Evolutionary conservation across 2,329 filamentous ascomycete species (phyloP).

Genomic region (Alternaria triticina): DNA sequence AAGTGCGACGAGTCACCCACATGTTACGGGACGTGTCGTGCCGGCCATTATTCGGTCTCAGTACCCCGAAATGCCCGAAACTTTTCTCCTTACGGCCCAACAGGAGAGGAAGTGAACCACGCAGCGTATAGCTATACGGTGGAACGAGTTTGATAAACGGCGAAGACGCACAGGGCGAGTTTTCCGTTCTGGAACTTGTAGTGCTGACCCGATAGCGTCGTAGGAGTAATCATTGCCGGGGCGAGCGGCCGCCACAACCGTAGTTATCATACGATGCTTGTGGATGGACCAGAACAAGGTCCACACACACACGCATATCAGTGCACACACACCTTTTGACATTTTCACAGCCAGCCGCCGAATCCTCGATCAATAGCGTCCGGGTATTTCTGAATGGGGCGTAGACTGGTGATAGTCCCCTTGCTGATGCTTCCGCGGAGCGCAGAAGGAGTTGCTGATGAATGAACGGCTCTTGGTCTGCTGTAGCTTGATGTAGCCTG

Average conservation of each 20-base stretch:
- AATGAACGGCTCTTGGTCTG: neutral
- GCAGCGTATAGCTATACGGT: neutral
- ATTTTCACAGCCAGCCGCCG: neutral
- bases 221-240: neutral
- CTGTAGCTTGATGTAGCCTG: neutral
- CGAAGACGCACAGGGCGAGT: neutral
- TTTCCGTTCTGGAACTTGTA: neutral
- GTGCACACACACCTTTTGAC: neutral
- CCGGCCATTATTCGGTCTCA: neutral
- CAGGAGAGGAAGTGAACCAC: neutral
- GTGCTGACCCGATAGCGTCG: neutral
- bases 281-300: neutral
- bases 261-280: constrained; percentile 1
- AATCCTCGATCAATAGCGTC: neutral
- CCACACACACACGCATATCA: neutral
- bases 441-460: neutral
- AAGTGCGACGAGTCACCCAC: neutral
- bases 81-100: neutral
- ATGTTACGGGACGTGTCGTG: neutral
- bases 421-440: neutral
- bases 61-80: neutral
- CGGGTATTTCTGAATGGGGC: neutral
- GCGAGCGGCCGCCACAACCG: neutral
- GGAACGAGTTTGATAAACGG: neutral
- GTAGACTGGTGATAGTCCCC: neutral